Evolutionary conservation across 805 yeast species (phyloP).

Genomic region (Saturnispora halmiae): DNA sequence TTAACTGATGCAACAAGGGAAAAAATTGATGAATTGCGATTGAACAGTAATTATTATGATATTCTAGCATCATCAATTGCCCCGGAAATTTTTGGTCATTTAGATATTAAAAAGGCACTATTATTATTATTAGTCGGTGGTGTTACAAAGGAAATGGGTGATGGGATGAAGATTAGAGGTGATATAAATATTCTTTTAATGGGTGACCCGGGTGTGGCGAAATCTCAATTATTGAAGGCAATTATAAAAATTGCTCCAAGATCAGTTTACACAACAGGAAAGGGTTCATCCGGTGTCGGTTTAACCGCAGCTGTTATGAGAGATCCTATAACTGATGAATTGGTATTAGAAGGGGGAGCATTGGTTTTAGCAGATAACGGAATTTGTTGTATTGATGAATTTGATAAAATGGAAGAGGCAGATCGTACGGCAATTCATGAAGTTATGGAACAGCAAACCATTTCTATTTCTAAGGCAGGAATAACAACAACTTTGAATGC

Average conservation of each 20-base stretch:
- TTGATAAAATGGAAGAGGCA: conserved; percentile 95
- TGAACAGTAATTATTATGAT: conserved; percentile 66
- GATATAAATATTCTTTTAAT: conserved; percentile 90
- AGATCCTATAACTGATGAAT: conserved; percentile 98
- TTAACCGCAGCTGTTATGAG: conserved; percentile 98
- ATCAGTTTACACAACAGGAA: conserved; percentile 95
- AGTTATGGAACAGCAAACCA: conserved; percentile 99
- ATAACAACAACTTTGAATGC: conserved; percentile 94
- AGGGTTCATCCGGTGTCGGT: conserved; percentile 98
- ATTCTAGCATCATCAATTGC: conserved; percentile 84
- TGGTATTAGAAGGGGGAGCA: conserved; percentile 98
- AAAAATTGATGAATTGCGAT: conserved; percentile 46
- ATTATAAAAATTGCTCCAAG: conserved; percentile 91
- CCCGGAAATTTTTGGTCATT: conserved; percentile 93
- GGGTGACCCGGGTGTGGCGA: conserved; percentile 99
- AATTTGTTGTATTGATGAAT: conserved; percentile 97
- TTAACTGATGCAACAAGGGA: conserved; percentile 47
- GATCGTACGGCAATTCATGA: conserved; percentile 98
- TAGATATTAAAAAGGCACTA: conserved; percentile 87
- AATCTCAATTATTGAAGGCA: conserved; percentile 88
- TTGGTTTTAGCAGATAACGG: conserved; percentile 95
- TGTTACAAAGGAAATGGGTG: conserved; percentile 88
- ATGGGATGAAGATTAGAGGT: conserved; percentile 96
- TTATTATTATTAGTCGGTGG: conserved; percentile 85
- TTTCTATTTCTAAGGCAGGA: conserved; percentile 95